A percentile compares a stretch with the other conserved stretches of the same genome.
These are phyloP conservation scores for Neckera pumila DNA, from an alignment of 225 moss, liverwort and hornwort species.

Conservation along the genomic window DNA sequence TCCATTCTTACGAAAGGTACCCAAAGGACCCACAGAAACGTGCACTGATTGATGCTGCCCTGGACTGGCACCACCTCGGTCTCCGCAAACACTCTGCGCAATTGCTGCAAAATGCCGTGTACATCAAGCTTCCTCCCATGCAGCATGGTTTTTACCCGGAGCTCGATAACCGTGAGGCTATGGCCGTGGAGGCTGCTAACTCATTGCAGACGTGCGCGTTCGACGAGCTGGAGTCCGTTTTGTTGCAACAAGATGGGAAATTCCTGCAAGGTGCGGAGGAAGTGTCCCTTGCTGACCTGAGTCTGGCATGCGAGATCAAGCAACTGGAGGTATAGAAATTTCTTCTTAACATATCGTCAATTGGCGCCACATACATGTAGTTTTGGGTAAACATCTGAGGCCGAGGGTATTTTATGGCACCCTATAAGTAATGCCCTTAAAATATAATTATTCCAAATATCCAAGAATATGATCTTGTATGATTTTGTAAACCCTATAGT, in stretches of 20 bases:
- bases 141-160: neutral
- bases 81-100: neutral
- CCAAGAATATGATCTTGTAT: neutral
- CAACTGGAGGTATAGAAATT: slow-evolving; percentile 24
- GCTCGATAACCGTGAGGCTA: neutral
- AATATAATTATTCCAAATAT: neutral
- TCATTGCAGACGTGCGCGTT: neutral
- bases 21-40: neutral
- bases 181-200: neutral
- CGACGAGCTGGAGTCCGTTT: neutral
- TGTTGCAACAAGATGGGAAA: neutral
- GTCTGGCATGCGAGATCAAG: slow-evolving; percentile 37
- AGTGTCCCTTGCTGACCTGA: slow-evolving; percentile 36
- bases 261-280: slow-evolving; percentile 19
- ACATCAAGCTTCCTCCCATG: neutral
- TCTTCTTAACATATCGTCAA: neutral
- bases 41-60: neutral
- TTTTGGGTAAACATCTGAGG: neutral
- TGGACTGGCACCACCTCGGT: neutral
- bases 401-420: neutral
- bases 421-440: neutral
- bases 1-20: neutral
- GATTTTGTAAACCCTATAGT: neutral
- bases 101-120: neutral
- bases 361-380: neutral